Base-by-base conservation (phyloP, 129 eudicot genomes). In the Chrysanthemum makinoi region DNA sequence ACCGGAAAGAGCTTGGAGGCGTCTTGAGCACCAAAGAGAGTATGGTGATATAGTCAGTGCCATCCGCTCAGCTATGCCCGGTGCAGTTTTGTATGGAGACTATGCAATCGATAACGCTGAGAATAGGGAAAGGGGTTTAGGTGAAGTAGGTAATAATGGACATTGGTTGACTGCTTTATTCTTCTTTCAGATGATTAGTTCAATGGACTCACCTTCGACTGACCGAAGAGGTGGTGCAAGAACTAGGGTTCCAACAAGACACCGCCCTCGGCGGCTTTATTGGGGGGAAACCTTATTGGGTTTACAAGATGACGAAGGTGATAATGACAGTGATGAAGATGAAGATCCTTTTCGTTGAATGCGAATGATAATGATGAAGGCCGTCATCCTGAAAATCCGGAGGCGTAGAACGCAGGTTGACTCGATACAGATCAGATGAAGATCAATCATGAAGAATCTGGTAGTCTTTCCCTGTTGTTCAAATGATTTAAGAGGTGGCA, bases 11-110 rank as follows among this genome's bases (percentile, higher is more conserved):
- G 95, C 90, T 4, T 93, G 98, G 98, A 80, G 87, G 2, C 89
- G 83, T 43, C 85, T 93, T 33, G 96, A 93, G 83, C 78, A 85
- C 67, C 90, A 89, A 76, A 84, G 92, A 68, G 95, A 89, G 58
- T 84, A 93, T 12, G 91, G 87, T 28, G 98, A 93, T 72, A 84
- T 93, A 52, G 96, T 93, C 20, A 93, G 92, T 74, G 96, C 98
- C 10, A 84, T 93, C 43, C 87, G 86, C 55, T 84, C 98, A 53
- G 95, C 98, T 20, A 85, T 92, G 86, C 98, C 98, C 0, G 96
- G 96, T 43, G 91, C 98, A 5, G 80, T 85, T 70, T 85, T 92
- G 7, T 72, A 89, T 20, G 98, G 98, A 16, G 96, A 92, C 72
- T 89, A 89, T 58, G 91, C 86, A 17, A 85, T 92, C 22, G 98